Conservation (phyloP, 495 filamentous ascomycete species). For the Sordaria brevicollis region DNA sequence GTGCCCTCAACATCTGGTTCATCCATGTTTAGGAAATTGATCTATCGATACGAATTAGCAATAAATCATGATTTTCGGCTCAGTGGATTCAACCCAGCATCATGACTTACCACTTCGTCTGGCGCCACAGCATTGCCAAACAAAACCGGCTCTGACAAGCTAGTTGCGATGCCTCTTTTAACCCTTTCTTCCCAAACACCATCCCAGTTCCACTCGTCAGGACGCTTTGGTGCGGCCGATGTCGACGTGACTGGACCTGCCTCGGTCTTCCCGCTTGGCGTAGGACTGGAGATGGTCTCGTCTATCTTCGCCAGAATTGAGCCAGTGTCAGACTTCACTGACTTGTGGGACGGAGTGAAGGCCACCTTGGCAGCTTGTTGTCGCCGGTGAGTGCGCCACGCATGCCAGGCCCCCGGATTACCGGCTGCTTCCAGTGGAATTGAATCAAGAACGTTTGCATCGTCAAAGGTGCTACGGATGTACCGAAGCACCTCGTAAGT, state of each 20-base stretch:
- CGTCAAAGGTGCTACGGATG: constrained; percentile 70
- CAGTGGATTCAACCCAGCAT: background rate
- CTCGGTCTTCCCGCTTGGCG: background rate
- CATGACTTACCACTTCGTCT: constrained; percentile 56
- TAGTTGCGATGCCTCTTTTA: constrained; percentile 62
- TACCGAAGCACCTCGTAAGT: constrained; percentile 64
- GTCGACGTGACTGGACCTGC: constrained; percentile 13
- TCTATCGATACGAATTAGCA: constrained; percentile 35
- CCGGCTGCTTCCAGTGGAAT: constrained; percentile 73
- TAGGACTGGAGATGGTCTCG: background rate
- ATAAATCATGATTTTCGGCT: background rate
- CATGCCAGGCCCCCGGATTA: constrained; percentile 83
- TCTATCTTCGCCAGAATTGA: background rate
- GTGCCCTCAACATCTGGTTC: constrained; percentile 44
- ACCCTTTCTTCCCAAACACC: constrained; percentile 86
- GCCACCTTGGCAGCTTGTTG: constrained; percentile 18
- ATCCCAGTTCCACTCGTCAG: constrained; percentile 92
- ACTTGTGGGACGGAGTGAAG: background rate
- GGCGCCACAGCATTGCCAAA: constrained; percentile 53
- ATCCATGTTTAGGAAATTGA: constrained; percentile 59
- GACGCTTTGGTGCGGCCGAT: constrained; percentile 34
- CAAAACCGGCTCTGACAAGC: constrained; percentile 63
- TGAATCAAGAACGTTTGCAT: constrained; percentile 63
- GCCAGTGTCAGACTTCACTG: background rate
- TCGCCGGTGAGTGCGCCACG: constrained; percentile 63